These are phyloP conservation scores for Tilletia caries DNA, from an alignment of 1,284 basidiomycete genomes.

Conservation along the genomic window DNA sequence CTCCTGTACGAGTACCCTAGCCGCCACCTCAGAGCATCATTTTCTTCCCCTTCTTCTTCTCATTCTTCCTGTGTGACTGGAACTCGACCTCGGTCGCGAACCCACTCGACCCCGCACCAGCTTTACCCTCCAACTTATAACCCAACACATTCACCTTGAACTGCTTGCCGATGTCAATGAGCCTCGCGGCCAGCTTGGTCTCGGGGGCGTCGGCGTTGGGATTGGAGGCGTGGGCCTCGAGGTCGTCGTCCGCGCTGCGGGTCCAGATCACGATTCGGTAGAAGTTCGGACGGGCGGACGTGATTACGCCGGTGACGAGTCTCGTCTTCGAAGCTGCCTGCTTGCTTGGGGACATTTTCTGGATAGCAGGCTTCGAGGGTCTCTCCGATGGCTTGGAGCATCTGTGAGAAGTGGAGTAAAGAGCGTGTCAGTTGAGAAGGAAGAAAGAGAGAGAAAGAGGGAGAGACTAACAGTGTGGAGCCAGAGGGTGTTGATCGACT, in stretches of 20 bases:
- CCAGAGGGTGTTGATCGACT: slow-evolving; percentile 89
- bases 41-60: slow-evolving; percentile 83
- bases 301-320: slow-evolving; percentile 68
- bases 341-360: slow-evolving; percentile 30
- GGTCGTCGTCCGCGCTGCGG: slow-evolving; percentile 61
- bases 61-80: slow-evolving; percentile 86
- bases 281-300: slow-evolving; percentile 88
- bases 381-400: slow-evolving; percentile 52
- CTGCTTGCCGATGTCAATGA: slow-evolving; percentile 72
- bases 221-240: slow-evolving; percentile 58
- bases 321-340: slow-evolving; percentile 31
- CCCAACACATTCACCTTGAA: slow-evolving; percentile 90
- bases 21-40: slow-evolving; percentile 63
- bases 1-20: too few relatives aligned
- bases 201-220: slow-evolving; percentile 54
- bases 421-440: not conserved
- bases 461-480: slow-evolving; percentile 69
- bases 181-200: slow-evolving; percentile 65
- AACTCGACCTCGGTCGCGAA: slow-evolving; percentile 80
- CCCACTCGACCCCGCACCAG: slow-evolving; percentile 61
- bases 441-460: not conserved
- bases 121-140: slow-evolving; percentile 68
- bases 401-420: slow-evolving; percentile 23
- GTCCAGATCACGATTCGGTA: slow-evolving; percentile 98
- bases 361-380: slow-evolving; percentile 46